Base-by-base conservation (phyloP, 768 basidiomycete genomes). In the Udeniomyces megalosporus region DNA sequence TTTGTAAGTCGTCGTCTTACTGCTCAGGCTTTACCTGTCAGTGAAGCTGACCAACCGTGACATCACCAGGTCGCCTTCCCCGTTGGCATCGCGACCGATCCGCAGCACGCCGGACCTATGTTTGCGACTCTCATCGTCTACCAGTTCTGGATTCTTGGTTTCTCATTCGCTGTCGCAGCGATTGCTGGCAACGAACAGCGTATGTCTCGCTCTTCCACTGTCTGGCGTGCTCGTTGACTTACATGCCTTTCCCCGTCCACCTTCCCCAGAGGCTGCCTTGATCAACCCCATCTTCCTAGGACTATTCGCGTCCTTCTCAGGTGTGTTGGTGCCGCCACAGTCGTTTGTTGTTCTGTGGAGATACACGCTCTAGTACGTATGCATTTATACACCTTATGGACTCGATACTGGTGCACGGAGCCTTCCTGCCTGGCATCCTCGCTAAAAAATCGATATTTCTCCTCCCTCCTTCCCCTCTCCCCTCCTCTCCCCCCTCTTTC, bases 291-390 rank as follows among this genome's bases (percentile, higher is more conserved):
- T 63, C 61, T 63, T 66, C 55, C 55, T 68, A 34, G 59, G 54
- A 29, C 58, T 66, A 58, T 57, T 68, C 29, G 59, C 66, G 15
- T 60, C 62, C 8, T 67, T 67, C 58, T 64, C 58, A 14, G 66
- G 66, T 22, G 62, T 67, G 11, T 47, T 67, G 12, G 62, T 64
- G 14, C 66, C 66, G 1, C 58, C 60, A 31, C 45, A 52, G 2
- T 56, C 57, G 46, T 64, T 67, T 44, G 60, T 52, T 29, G 56
- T 62, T 42, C 64, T 67, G 55, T 67, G 62, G 62, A 45, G 62
- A 24, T 64, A 63, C 53, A 64, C 62, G 66, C 28, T 66, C 28
- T 57, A 54, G 29, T 49, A 54, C 46, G 53, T 65, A n/a, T n/a
- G n/a, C n/a, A n/a, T n/a, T n/a, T n/a, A n/a, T n/a, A n/a, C n/a